phyloP scores from a whole-genome alignment of 1,284 basidiomycete genomes.

The Cryptococcus deneoformans region DNA sequence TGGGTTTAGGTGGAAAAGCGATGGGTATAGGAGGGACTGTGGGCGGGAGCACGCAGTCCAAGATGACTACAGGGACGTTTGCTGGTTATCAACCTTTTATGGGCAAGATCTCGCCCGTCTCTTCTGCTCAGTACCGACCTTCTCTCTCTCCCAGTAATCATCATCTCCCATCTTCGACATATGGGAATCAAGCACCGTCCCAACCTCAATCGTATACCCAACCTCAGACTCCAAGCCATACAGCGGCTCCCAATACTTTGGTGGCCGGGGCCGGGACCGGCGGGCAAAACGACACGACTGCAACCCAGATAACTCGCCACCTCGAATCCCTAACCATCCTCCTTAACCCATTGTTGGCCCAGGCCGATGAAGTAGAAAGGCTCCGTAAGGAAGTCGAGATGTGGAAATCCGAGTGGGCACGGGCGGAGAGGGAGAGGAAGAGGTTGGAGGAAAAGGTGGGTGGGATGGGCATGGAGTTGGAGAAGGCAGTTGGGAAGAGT shows the following conservation, averaged over 20 bases:
- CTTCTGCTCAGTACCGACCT: too few species aligned
- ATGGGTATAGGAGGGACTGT: too few species aligned
- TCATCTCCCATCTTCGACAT: too few species aligned
- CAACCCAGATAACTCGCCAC: constrained; percentile 14
- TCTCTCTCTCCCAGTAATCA: too few species aligned
- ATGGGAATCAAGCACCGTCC: neutral
- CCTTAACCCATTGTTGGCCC: constrained; percentile 22
- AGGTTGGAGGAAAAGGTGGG: constrained; percentile 29
- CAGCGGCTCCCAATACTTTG: too few species aligned
- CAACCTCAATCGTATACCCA: neutral
- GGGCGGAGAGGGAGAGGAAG: constrained; percentile 30
- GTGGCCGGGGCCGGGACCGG: neutral
- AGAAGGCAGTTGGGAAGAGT: neutral
- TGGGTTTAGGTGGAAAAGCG: too few species aligned
- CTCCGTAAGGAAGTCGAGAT: constrained; percentile 42
- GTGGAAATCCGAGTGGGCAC: constrained; percentile 35
- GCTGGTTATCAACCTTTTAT: too few species aligned
- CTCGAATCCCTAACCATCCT: constrained; percentile 23
- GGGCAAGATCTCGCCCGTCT: too few species aligned
- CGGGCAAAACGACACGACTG: neutral
- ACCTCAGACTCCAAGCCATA: neutral
- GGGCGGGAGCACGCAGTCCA: too few species aligned
- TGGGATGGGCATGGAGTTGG: constrained; percentile 9
- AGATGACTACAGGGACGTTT: too few species aligned
- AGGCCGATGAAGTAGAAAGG: constrained; percentile 32